Percentiles rank a stretch among this genome's conserved stretches.
These are phyloP conservation scores for Schizothecium vesticola DNA, from an alignment of 495 filamentous ascomycete species.

Conservation along the genomic window DNA sequence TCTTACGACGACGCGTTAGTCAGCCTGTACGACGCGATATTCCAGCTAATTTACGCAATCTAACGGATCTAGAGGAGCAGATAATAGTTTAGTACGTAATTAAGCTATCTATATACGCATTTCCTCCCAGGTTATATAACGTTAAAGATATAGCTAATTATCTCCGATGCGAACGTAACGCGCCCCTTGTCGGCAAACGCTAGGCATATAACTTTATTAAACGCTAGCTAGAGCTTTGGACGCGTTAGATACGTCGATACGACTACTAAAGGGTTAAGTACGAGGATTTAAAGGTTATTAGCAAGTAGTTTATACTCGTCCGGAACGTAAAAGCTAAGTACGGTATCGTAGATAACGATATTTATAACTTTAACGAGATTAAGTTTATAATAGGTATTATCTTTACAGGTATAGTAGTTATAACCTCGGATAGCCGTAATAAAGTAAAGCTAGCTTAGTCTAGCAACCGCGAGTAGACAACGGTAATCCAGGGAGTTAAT, in stretches of 20 bases:
- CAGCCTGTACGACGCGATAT: conserved; percentile 8
- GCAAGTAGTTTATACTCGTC: no score
- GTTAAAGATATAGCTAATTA: no score
- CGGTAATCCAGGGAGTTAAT: not conserved
- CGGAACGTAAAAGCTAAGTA: not conserved
- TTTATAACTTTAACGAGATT: not conserved
- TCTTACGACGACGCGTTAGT: no score
- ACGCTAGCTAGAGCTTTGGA: no score
- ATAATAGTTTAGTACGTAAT: conserved; percentile 3
- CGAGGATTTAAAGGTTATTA: no score
- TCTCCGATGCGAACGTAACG: no score
- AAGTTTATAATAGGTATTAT: not conserved
- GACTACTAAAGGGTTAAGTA: no score
- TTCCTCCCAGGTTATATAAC: no score
- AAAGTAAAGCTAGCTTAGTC: not conserved
- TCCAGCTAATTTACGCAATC: conserved; percentile 3
- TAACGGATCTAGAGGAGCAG: conserved; percentile 2
- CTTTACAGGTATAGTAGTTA: not conserved
- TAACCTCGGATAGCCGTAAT: not conserved
- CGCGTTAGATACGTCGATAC: no score
- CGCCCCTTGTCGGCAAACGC: no score
- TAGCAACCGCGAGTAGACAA: not conserved
- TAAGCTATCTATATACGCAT: not conserved
- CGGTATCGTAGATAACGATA: not conserved
- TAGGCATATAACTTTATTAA: no score